Conservation (phyloP, 768 basidiomycete species). For the Calocera cornea region DNA sequence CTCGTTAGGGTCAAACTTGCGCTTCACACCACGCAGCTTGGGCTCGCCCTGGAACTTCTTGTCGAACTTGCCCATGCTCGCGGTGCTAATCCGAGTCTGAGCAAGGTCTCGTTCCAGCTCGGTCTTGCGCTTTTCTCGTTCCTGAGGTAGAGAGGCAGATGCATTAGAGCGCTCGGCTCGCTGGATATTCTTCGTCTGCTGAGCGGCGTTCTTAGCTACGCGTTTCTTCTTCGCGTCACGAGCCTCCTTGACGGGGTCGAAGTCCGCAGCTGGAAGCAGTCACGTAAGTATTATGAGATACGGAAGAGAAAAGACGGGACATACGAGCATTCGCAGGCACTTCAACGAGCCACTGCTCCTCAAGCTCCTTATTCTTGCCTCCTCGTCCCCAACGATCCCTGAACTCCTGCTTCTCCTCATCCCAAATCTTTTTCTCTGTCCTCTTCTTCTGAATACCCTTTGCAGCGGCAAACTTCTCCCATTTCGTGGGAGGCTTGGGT, state of each 20-base stretch:
- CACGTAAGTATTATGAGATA: background rate
- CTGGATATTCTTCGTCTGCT: slow-evolving; percentile 56
- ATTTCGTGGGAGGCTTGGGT: slow-evolving; percentile 85
- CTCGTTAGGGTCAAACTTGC: slow-evolving; percentile 89
- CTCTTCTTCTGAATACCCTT: slow-evolving; percentile 81
- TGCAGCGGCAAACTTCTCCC: slow-evolving; percentile 87
- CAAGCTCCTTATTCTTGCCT: slow-evolving; percentile 73
- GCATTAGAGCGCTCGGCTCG: slow-evolving; percentile 33
- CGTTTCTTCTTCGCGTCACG: slow-evolving; percentile 68
- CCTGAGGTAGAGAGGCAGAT: slow-evolving; percentile 9
- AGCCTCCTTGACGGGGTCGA: slow-evolving; percentile 64
- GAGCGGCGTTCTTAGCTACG: slow-evolving; percentile 71
- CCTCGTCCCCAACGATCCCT: slow-evolving; percentile 75
- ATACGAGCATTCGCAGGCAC: slow-evolving; percentile 75
- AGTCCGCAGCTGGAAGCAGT: slow-evolving; percentile 46
- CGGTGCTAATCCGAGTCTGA: slow-evolving; percentile 69
- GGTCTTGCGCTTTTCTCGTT: slow-evolving; percentile 43
- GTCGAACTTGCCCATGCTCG: slow-evolving; percentile 89
- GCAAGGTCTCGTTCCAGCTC: slow-evolving; percentile 68
- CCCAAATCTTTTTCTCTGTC: slow-evolving; percentile 75
- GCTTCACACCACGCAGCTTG: slow-evolving; percentile 73
- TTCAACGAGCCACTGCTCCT: slow-evolving; percentile 85
- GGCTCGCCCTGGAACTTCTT: slow-evolving; percentile 82
- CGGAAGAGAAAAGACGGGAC: slow-evolving; percentile 20
- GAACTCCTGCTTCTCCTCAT: slow-evolving; percentile 90